Base-by-base conservation (phyloP, 73 alveolate genomes). In the Blepharisma stoltei region DNA sequence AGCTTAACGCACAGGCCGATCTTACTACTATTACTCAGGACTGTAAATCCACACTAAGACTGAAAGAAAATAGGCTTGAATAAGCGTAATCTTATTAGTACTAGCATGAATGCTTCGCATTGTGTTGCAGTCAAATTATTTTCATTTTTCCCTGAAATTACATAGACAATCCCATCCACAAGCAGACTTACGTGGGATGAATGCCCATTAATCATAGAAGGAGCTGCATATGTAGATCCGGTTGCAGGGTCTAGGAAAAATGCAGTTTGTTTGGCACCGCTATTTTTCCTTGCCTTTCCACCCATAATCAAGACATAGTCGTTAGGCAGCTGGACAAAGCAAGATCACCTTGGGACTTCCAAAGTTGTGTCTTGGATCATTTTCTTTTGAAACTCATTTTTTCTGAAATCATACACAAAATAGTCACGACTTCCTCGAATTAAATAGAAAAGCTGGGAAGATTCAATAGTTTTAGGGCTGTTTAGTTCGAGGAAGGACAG, bases 71-170 rank as follows among this genome's bases (percentile, higher is more conserved):
- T n/a, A n/a, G n/a, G n/a, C n/a, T n/a, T n/a, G n/a, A n/a, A n/a
- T n/a, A n/a, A n/a, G n/a, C n/a, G n/a, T n/a, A n/a, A n/a, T n/a
- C n/a, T n/a, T n/a, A n/a, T n/a, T n/a, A n/a, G n/a, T n/a, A n/a
- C n/a, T n/a, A n/a, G n/a, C n/a, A n/a, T n/a, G n/a, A n/a, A n/a
- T n/a, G n/a, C 14, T 60, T 60, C 73, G 5, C 38, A n/a, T 20
- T 20, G 46, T 14, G 73, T 60, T 9, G 73, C 14, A 60, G 23
- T 38, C 11, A 8, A 9, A 25, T 60, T 60, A 20, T n/a, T 60
- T 9, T n/a, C 45, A 60, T 60, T 25, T 60, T 60, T 60, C 14
- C 73, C 73, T 60, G 73, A 60, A 60, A 60, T 60, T 18, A 60
- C 73, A 25, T 60, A 60, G 23, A 60, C 18, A n/a, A 8, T 18